phyloP scores from a whole-genome alignment of 2,329 filamentous ascomycete species.

The Xylariaceae sp. region DNA sequence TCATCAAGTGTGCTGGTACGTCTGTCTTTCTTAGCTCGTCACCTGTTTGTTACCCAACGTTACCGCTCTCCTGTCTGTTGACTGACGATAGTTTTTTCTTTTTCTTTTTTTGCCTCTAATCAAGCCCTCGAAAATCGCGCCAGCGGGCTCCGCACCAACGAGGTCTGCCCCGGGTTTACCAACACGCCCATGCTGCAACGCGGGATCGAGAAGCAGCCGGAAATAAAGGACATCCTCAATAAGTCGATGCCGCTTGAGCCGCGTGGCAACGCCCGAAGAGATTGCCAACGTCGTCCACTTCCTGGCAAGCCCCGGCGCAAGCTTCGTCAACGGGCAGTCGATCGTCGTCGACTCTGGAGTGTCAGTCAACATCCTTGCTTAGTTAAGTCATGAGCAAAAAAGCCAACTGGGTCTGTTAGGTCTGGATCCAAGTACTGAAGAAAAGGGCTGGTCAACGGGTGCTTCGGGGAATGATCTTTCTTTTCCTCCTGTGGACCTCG shows the following conservation, averaged over 20 bases:
- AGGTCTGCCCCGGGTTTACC: slow-evolving; percentile 19
- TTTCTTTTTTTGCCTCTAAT: no score
- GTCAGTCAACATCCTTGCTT: slow-evolving; percentile 6
- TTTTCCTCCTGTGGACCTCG: no score
- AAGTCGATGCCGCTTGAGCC: slow-evolving; percentile 14
- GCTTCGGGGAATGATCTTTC: no score
- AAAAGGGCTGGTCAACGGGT: no score
- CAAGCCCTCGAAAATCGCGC: slow-evolving; percentile 17
- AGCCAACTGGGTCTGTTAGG: neutral
- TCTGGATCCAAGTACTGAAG: neutral
- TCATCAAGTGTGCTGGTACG: slow-evolving; percentile 18
- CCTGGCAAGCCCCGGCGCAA: slow-evolving; percentile 8
- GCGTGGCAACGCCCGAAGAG: slow-evolving; percentile 7
- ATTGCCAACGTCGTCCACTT: slow-evolving; percentile 10
- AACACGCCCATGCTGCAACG: slow-evolving; percentile 15
- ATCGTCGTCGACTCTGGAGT: slow-evolving; percentile 11
- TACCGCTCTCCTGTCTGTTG: neutral
- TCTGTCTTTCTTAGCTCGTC: neutral
- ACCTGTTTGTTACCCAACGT: neutral
- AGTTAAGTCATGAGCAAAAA: neutral
- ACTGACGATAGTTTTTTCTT: no score
- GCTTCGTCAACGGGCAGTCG: slow-evolving; percentile 8
- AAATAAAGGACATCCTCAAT: slow-evolving; percentile 7
- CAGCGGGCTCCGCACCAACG: slow-evolving; percentile 18
- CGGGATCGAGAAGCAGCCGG: slow-evolving; percentile 12